phyloP scores from a whole-genome alignment of 1,284 basidiomycete genomes.

The Coriolopsis trogii region DNA sequence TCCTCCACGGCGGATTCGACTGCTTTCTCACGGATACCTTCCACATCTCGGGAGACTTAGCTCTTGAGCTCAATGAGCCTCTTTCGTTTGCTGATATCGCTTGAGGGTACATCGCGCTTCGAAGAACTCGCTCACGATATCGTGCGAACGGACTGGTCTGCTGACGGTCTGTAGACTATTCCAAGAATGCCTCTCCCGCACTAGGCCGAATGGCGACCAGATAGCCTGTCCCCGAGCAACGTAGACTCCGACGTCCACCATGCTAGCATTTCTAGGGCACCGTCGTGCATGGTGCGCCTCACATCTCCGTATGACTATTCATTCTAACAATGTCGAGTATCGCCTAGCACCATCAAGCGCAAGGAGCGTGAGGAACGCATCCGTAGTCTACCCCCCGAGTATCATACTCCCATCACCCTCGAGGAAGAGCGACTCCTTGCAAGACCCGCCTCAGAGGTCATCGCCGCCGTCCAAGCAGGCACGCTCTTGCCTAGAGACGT shows the following conservation, averaged over 20 bases:
- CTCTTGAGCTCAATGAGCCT: too few species aligned
- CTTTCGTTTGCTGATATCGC: too few species aligned
- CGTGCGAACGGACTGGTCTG: too few species aligned
- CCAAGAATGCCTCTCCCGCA: too few species aligned
- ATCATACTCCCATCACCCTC: slow-evolving; percentile 42
- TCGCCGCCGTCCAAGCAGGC: slow-evolving; percentile 44
- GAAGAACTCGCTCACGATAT: too few species aligned
- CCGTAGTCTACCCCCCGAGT: slow-evolving; percentile 40
- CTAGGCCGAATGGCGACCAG: too few species aligned
- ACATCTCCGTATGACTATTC: neutral
- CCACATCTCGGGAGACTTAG: too few species aligned
- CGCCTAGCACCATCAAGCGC: slow-evolving; percentile 42
- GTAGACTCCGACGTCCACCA: slow-evolving; percentile 14
- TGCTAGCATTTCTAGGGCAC: slow-evolving; percentile 36
- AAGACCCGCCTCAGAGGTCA: slow-evolving; percentile 43
- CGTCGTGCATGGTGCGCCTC: slow-evolving; percentile 36
- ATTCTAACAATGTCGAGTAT: neutral
- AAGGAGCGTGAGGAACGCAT: slow-evolving; percentile 49
- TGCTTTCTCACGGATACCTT: too few species aligned
- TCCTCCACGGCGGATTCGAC: too few species aligned
- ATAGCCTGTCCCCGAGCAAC: too few species aligned
- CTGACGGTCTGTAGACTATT: too few species aligned
- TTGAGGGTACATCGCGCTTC: too few species aligned
- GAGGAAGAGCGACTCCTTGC: slow-evolving; percentile 44
- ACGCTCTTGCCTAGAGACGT: slow-evolving; percentile 43